Conservation (phyloP, 768 basidiomycete species). For the Calocybe indica region DNA sequence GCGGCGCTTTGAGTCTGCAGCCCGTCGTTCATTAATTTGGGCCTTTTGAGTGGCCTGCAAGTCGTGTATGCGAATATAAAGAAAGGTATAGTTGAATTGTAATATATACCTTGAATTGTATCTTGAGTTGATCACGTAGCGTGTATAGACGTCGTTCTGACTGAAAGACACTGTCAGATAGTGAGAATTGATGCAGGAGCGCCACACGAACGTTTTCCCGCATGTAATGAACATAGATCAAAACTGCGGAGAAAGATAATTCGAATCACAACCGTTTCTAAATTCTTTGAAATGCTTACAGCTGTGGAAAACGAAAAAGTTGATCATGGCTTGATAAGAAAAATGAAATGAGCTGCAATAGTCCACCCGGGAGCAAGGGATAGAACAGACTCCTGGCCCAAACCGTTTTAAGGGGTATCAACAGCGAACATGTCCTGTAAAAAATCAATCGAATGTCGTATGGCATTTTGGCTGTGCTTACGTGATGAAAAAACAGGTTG, state of each 20-base stretch:
- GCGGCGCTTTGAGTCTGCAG: constrained; percentile 77
- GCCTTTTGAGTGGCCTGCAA: constrained; percentile 60
- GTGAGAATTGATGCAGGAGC: constrained; percentile 4
- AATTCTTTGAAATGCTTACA: constrained; percentile 29
- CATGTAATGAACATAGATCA: constrained; percentile 73
- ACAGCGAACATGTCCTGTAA: constrained; percentile 27
- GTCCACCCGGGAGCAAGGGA: neutral
- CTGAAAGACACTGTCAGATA: constrained; percentile 31
- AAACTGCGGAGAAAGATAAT: constrained; percentile 35
- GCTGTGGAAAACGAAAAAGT: constrained; percentile 71
- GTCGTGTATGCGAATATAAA: constrained; percentile 29
- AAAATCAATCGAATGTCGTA: neutral
- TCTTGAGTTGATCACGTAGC: constrained; percentile 69
- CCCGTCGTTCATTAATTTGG: constrained; percentile 69
- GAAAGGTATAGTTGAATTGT: neutral
- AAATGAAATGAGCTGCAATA: neutral
- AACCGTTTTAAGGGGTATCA: constrained; percentile 29
- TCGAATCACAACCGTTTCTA: neutral
- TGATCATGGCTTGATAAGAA: constrained; percentile 45
- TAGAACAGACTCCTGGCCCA: constrained; percentile 29
- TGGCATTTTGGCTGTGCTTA: constrained; percentile 14
- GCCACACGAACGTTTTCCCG: constrained; percentile 46
- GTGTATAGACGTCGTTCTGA: constrained; percentile 65
- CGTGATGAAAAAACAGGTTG: constrained; percentile 50
- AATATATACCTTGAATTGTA: constrained; percentile 53